Base-by-base conservation (phyloP, 1,139 yeast species). In the Yamadazyma atlantica region DNA sequence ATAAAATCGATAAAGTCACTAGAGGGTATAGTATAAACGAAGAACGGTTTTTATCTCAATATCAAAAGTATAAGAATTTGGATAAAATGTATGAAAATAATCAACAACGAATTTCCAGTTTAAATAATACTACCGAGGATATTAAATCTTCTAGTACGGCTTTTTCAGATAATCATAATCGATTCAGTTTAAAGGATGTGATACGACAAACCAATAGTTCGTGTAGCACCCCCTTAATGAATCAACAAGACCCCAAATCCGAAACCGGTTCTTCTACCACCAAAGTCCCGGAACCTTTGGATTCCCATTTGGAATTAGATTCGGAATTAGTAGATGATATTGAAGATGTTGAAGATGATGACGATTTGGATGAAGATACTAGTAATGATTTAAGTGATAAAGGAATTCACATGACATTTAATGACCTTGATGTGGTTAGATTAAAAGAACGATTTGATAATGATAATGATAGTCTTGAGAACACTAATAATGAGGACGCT, bases 1-100 rank as follows among this genome's bases (percentile, higher is more conserved):
- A 64, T 24, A 49, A 53, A 32, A 39, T 60, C 18, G 48, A 55
- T 4, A 49, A 51, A 25, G 34, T 43, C 17, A 44, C 49, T 41
- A 55, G 51, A 40, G 60, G 59, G 10, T 53, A 52, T 43, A 54
- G 54, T 18, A 45, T 54, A 4, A 56, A 58, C 16, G 75, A 70
- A 44, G 69, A 64, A 43, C 46, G 50, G 24, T 70, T 71, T 48
- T 48, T 69, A 32, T 50, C 48, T 19, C 64, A 64, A 34, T 69
- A 54, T 49, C 58, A 60, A 37, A 60, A 60, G 42, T 55, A 50
- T 48, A 59, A 62, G 45, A 59, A 55, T 43, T 58, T 71, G 30
- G 73, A 71, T 40, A 58, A 58, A 33, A 60, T 69, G 60, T 62
- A 54, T 31, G 58, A 56, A 36, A 46, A 46, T 21, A 52, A 55